Conservation (phyloP, 2,329 filamentous ascomycete species). For the Diplodia mutila region DNA sequence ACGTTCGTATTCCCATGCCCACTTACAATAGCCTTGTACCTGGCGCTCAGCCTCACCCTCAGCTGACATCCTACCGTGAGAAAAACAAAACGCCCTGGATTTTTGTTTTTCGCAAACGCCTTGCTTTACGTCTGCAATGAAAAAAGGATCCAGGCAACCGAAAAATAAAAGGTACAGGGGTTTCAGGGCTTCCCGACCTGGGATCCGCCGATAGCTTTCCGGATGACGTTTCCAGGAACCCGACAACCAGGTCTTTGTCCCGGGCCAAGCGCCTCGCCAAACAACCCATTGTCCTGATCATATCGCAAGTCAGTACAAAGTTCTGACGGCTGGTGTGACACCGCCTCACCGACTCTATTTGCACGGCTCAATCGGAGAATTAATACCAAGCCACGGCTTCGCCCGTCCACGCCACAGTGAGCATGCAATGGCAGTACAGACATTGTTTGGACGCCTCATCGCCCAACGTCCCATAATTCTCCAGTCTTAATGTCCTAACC, state of each 20-base stretch:
- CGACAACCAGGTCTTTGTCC: slow-evolving; percentile 21
- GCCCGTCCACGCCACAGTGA: not conserved
- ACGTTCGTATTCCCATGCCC: slow-evolving; percentile 7
- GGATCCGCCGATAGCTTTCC: not conserved
- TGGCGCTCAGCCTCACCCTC: not conserved
- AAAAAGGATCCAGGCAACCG: not conserved
- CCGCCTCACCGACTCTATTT: slow-evolving; percentile 13
- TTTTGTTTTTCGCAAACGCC: not conserved
- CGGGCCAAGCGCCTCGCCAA: not conserved
- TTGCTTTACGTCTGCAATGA: not conserved
- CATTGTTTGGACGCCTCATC: slow-evolving; percentile 10
- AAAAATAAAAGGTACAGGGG: not conserved
- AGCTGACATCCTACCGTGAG: not conserved
- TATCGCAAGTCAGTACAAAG: slow-evolving; percentile 3
- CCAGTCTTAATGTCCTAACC: slow-evolving; percentile 16
- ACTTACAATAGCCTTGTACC: not conserved
- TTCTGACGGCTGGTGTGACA: slow-evolving; percentile 21
- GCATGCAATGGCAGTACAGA: not conserved
- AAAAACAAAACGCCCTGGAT: not conserved
- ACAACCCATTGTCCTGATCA: not conserved
- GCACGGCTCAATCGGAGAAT: slow-evolving; percentile 20
- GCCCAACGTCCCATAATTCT: not conserved
- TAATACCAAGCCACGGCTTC: slow-evolving; percentile 14
- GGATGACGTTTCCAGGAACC: not conserved
- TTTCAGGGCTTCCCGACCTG: not conserved